A percentile compares a stretch with the other conserved stretches of the same genome.
Evolutionary conservation across 306 rosid genomes (phyloP).

Genomic region (Pyrus bretschneideri): DNA sequence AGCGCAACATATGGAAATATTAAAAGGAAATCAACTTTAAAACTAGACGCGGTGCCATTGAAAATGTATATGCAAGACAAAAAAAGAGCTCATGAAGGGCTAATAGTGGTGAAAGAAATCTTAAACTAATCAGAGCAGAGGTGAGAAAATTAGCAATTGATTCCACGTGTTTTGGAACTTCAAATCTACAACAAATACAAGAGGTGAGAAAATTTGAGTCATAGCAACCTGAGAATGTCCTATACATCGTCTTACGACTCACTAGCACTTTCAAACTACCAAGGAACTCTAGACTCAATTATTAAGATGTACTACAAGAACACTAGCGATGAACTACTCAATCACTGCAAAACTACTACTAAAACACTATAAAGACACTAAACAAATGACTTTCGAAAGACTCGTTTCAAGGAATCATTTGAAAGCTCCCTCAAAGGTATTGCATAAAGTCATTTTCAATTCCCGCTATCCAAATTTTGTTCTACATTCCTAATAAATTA

Average conservation of each 20-base stretch:
- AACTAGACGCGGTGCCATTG: background rate
- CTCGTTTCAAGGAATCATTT: background rate
- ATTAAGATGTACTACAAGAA: background rate
- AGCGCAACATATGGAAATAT: background rate
- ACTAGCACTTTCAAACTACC: too few relatives aligned
- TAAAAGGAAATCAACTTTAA: background rate
- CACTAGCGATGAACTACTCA: background rate
- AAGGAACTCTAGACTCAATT: background rate
- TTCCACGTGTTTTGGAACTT: background rate
- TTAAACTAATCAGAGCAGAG: background rate
- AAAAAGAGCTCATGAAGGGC: background rate
- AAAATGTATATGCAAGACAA: background rate
- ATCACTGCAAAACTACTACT: background rate
- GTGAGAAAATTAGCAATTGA: background rate
- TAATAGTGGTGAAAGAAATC: background rate
- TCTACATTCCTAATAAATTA: background rate
- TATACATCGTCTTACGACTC: too few relatives aligned
- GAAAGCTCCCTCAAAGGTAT: background rate
- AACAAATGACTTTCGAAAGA: background rate
- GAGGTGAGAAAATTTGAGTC: background rate
- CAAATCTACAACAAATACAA: background rate
- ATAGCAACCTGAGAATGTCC: background rate
- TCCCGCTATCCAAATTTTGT: background rate
- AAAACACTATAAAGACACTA: background rate
- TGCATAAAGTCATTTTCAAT: background rate